Base-by-base conservation (phyloP, 495 filamentous ascomycete genomes). In the Penicillium cinerascens region DNA sequence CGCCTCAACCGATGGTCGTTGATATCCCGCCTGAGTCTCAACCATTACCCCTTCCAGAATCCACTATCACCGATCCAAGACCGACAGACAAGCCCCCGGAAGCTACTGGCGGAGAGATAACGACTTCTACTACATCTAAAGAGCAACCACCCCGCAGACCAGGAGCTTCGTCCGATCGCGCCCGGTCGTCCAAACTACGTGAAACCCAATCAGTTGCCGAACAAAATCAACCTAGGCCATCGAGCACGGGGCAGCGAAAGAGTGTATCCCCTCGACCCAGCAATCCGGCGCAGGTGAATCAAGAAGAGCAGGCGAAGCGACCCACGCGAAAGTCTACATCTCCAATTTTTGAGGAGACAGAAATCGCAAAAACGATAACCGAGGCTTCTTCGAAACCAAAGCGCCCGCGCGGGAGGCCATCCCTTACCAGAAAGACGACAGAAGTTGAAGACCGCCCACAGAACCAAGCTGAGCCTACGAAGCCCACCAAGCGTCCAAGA, bases 221-320 rank as follows among this genome's bases (percentile, higher is more conserved):
- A n/a, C 36, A 45, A 16, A 23, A 9, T 13, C 42, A 49, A 27
- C 42, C 44, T 8, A 49, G 48, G 6, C 29, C 13, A 42, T 23
- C 23, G n/a, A 55, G 13, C 26, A 45, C 51, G 10, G 63, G 52
- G 39, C 54, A 57, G 23, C 42, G 26, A 21, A 60, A 56, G 46
- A 54, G 57, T 44, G 51, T 47, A 21, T 66, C 62, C 55, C 35
- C 29, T 25, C 47, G 27, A 26, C 7, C 35, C 23, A 43, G 15
- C 1, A 29, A 56, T 22, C 11, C 38, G 11, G 26, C 44, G 9
- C 18, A 47, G 35, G 7, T 11, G 38, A 38, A 22, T 10, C n/a
- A 44, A 47, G 39, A 27, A 26, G 11, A 35, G 13, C 20, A 15
- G 9, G 15, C 7, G 18, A 47, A 22, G 11, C 26, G 44, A 6